Conservation (phyloP, 2,329 filamentous ascomycete species). For the Phialophora verrucosa region DNA sequence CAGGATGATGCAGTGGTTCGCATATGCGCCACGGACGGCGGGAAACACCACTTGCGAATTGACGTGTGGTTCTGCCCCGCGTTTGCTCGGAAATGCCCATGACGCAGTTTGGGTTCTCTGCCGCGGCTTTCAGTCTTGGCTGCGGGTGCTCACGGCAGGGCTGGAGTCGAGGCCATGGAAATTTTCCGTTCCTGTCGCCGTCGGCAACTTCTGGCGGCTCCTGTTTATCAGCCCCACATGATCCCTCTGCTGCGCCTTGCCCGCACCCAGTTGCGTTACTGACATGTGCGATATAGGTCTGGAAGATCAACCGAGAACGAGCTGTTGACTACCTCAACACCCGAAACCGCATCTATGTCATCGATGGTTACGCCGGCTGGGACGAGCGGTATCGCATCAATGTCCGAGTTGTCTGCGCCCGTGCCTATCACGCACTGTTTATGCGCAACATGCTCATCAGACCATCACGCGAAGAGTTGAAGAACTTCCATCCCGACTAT, state of each 20-base stretch:
- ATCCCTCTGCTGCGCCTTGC: neutral
- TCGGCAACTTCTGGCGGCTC: constrained; percentile 1
- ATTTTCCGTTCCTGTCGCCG: neutral
- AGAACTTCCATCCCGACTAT: constrained; percentile 98
- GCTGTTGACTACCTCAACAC: constrained; percentile 99
- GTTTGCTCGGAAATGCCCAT: constrained; percentile 25
- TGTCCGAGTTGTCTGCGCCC: constrained; percentile 96
- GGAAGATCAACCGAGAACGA: constrained; percentile 99
- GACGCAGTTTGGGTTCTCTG: constrained; percentile 24
- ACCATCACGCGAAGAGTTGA: constrained; percentile 85
- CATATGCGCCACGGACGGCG: constrained; percentile 22
- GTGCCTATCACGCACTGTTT: constrained; percentile 99
- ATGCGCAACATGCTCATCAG: constrained; percentile 99
- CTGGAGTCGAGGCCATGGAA: constrained; percentile 2
- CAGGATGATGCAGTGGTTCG: constrained; percentile 14
- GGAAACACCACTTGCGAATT: constrained; percentile 13
- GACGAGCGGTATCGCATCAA: constrained; percentile 97
- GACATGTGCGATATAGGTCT: constrained; percentile 68
- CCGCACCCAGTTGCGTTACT: neutral
- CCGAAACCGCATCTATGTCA: constrained; percentile 95
- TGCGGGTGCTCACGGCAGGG: constrained; percentile 27
- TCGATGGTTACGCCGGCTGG: constrained; percentile 98
- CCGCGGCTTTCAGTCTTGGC: constrained; percentile 26
- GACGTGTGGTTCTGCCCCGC: constrained; percentile 28
- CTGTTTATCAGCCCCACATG: neutral